Evolutionary conservation across 208 protist species (phyloP).

Genomic region (Trypanosoma scelopori): DNA sequence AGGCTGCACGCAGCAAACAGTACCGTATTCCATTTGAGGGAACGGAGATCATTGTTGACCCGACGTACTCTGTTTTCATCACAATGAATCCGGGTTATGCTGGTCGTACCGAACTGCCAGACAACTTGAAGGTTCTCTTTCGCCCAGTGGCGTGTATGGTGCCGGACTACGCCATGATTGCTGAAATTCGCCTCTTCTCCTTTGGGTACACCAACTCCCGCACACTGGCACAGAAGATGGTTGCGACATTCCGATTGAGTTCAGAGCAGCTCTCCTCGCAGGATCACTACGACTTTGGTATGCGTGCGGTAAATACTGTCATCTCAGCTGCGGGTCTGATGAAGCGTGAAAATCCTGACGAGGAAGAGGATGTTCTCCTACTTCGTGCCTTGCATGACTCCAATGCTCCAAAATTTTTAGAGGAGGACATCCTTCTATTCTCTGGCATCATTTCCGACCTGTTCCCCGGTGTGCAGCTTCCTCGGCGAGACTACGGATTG

Average conservation of each 20-base stretch:
- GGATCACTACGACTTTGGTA: slow-evolving; percentile 99
- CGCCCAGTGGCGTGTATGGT: slow-evolving; percentile 98
- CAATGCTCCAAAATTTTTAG: slow-evolving; percentile 98
- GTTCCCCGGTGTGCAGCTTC: slow-evolving; percentile 94
- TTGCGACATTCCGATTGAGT: slow-evolving; percentile 96
- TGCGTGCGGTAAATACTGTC: slow-evolving; percentile 98
- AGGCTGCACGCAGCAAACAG: slow-evolving; percentile 71
- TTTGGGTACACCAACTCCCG: slow-evolving; percentile 97
- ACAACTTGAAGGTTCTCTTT: slow-evolving; percentile 98
- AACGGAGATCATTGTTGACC: slow-evolving; percentile 93
- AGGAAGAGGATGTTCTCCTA: slow-evolving; percentile 93
- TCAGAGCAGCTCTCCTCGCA: slow-evolving; percentile 98
- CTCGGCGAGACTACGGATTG: slow-evolving; percentile 90
- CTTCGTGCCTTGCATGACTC: slow-evolving; percentile 95
- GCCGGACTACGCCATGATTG: slow-evolving; percentile 99
- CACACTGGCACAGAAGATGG: slow-evolving; percentile 96
- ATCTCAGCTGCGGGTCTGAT: slow-evolving; percentile 96
- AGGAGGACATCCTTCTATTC: slow-evolving; percentile 92
- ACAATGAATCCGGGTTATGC: slow-evolving; percentile 99
- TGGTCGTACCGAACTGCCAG: slow-evolving; percentile 96
- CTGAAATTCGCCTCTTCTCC: slow-evolving; percentile 97
- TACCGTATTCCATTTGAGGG: slow-evolving; percentile 95
- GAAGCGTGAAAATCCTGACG: slow-evolving; percentile 93
- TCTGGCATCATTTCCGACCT: slow-evolving; percentile 97
- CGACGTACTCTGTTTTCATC: slow-evolving; percentile 95